Percentiles rank a stretch among this genome's conserved stretches.
Evolutionary conservation across 306 rosid species (phyloP).

Genomic region (Vigna trinervia): DNA sequence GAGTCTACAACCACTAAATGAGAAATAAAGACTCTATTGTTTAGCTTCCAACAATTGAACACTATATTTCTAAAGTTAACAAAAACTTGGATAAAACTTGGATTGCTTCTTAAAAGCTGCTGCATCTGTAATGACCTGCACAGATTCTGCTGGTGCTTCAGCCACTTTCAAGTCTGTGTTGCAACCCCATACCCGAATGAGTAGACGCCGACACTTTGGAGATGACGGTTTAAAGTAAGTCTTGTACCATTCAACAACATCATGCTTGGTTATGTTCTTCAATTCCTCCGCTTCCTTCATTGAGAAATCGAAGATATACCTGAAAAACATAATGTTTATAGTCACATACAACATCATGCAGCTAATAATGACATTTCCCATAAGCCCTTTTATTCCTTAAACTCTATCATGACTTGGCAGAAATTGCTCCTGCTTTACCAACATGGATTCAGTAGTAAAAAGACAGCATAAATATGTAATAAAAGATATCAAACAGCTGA

Average conservation of each 20-base stretch:
- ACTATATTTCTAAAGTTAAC: constrained; percentile 46
- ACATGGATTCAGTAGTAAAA: background rate
- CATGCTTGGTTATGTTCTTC: constrained; percentile 62
- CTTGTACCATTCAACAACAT: constrained; percentile 76
- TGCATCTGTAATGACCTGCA: constrained; percentile 60
- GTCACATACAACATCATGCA: constrained; percentile 24
- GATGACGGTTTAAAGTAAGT: constrained; percentile 71
- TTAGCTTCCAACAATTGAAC: constrained; percentile 24
- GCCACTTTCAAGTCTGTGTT: constrained; percentile 66
- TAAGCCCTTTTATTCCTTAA: background rate
- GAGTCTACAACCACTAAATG: constrained; percentile 7
- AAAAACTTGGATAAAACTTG: constrained; percentile 65
- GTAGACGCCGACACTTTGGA: constrained; percentile 76
- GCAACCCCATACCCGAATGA: constrained; percentile 91
- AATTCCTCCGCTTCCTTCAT: constrained; percentile 86
- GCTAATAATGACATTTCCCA: background rate
- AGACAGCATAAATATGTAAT: background rate
- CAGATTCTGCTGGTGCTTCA: constrained; percentile 50
- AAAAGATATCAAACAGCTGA: constrained; percentile 9
- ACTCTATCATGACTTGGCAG: constrained; percentile 16
- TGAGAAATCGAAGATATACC: constrained; percentile 78
- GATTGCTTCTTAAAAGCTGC: constrained; percentile 70
- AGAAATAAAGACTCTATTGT: constrained; percentile 33
- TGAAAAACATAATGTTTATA: constrained; percentile 47
- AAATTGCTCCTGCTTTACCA: background rate